Evolutionary conservation across 106 monocot species (phyloP).

Genomic region (Iris macrosiphon): DNA sequence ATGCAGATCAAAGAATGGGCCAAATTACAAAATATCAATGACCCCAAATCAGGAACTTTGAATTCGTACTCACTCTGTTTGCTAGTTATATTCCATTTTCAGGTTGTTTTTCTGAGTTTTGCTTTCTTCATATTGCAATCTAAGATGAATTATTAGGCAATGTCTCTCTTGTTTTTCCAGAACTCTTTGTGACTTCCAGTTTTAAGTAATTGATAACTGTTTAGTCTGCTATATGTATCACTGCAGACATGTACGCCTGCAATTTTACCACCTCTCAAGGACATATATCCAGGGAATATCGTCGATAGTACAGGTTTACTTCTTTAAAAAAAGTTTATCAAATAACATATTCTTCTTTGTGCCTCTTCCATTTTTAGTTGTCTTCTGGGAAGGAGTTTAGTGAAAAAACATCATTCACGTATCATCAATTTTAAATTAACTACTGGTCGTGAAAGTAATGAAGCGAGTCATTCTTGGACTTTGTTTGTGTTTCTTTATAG

Average conservation of each 20-base stretch:
- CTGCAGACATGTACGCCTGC: constrained; percentile 64
- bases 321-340: too few species aligned
- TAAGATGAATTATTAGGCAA: too few species aligned
- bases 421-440: neutral
- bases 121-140: neutral
- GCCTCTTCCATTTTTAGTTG: too few species aligned
- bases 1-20: constrained; percentile 90
- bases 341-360: too few species aligned
- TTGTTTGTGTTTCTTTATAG: neutral
- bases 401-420: too few species aligned
- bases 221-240: neutral
- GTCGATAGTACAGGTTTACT: constrained; percentile 23
- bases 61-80: constrained; percentile 92
- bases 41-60: constrained; percentile 72
- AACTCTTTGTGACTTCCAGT: too few species aligned
- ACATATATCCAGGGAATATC: constrained; percentile 48
- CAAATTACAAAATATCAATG: constrained; percentile 73
- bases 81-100: constrained; percentile 83
- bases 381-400: too few species aligned
- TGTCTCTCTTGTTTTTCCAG: too few species aligned
- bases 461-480: neutral
- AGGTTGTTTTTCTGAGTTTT: constrained; percentile 38
- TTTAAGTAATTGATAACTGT: neutral
- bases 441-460: neutral
- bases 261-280: constrained; percentile 69